These are phyloP conservation scores for Malassezia psittaci DNA, from an alignment of 1,284 basidiomycete genomes.

Conservation along the genomic window DNA sequence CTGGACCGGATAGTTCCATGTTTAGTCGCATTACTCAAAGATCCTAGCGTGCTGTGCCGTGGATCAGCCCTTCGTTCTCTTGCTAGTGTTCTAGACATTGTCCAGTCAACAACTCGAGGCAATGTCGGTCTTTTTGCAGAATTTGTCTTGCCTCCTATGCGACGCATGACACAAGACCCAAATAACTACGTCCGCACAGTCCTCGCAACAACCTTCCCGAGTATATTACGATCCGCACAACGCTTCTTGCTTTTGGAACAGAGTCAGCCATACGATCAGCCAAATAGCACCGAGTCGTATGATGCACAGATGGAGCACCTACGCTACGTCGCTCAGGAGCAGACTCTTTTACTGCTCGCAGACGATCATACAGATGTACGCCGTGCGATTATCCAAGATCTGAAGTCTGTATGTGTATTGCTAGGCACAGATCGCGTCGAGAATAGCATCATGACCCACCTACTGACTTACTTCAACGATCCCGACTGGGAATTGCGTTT, in stretches of 20 bases:
- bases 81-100: constrained; percentile 66
- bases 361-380: constrained; percentile 55
- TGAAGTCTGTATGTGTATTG: constrained; percentile 81
- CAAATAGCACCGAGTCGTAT: constrained; percentile 57
- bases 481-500: constrained; percentile 76
- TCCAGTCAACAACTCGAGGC: constrained; percentile 80
- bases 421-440: constrained; percentile 84
- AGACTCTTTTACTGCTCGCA: constrained; percentile 62
- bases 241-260: constrained; percentile 85
- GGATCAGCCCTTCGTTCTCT: constrained; percentile 39
- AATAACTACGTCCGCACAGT: constrained; percentile 79
- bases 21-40: constrained; percentile 74
- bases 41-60: constrained; percentile 71
- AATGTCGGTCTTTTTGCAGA: constrained; percentile 79
- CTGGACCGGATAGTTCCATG: constrained; percentile 88
- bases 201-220: constrained; percentile 75
- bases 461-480: constrained; percentile 97
- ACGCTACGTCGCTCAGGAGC: constrained; percentile 74
- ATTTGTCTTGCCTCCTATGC: constrained; percentile 84
- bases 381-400: constrained; percentile 58
- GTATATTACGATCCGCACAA: constrained; percentile 70
- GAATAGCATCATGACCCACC: constrained; percentile 86
- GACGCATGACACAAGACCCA: constrained; percentile 67
- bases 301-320: constrained; percentile 61
- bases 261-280: constrained; percentile 52